Evolutionary conservation across 129 eudicot species (phyloP).

Genomic region (Pulicaria dysenterica): DNA sequence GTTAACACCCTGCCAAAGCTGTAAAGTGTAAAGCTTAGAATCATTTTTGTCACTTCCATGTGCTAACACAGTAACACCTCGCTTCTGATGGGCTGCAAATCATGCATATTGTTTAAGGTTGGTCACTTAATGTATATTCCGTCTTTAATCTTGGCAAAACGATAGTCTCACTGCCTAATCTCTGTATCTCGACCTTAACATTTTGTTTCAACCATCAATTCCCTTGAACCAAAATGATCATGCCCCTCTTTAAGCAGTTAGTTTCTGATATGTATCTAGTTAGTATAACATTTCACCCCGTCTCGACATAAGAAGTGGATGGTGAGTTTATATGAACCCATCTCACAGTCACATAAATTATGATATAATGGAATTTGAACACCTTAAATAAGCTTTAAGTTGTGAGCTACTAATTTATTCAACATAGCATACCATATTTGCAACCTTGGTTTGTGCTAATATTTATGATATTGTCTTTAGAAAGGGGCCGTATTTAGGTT

Average conservation of each 20-base stretch:
- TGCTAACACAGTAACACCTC: slow-evolving; percentile 1
- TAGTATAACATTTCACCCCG: too few relatives aligned
- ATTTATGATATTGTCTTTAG: too few relatives aligned
- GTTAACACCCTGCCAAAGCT: slow-evolving; percentile 21
- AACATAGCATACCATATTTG: too few relatives aligned
- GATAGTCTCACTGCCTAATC: neutral
- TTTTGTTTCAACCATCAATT: neutral
- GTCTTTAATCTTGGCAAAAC: neutral
- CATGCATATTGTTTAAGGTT: slow-evolving; percentile 18
- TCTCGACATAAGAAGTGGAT: too few relatives aligned
- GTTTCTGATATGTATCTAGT: too few relatives aligned
- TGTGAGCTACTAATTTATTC: too few relatives aligned
- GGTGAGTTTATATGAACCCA: too few relatives aligned
- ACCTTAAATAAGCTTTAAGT: too few relatives aligned
- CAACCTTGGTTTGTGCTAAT: too few relatives aligned
- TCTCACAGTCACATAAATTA: too few relatives aligned
- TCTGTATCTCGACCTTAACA: neutral
- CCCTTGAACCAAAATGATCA: neutral
- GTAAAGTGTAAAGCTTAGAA: slow-evolving; percentile 28
- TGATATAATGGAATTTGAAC: too few relatives aligned
- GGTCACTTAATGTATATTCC: slow-evolving; percentile 18
- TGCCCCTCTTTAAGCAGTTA: neutral
- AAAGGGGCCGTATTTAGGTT: too few relatives aligned
- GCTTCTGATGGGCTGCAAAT: slow-evolving; percentile 20
- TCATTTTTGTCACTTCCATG: slow-evolving; percentile 6